Conservation (phyloP, 805 yeast species). For the Candida nanaspora region DNA sequence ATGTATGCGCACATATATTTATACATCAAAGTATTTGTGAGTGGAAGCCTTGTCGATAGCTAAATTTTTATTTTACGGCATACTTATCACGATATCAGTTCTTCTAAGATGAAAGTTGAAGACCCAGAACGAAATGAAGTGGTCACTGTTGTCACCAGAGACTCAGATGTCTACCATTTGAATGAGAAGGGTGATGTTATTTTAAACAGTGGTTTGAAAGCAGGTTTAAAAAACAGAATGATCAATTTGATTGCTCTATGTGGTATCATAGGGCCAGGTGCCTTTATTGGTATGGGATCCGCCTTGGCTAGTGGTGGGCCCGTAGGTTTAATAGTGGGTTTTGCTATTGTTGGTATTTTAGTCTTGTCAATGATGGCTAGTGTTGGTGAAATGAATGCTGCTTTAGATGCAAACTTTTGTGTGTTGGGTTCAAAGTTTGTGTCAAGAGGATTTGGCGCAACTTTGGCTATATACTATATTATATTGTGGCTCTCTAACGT, state of each 20-base stretch:
- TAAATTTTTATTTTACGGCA: no score
- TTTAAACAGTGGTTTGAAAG: slow-evolving; percentile 27
- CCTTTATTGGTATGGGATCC: slow-evolving; percentile 40
- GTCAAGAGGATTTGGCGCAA: slow-evolving; percentile 51
- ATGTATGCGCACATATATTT: no score
- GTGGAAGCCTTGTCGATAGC: no score
- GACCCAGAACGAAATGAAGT: no score
- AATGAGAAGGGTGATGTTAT: slow-evolving; percentile 1
- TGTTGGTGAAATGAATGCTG: slow-evolving; percentile 49
- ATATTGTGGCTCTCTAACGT: slow-evolving; percentile 51
- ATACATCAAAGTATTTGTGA: no score
- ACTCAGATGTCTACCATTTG: neutral
- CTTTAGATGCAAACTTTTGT: slow-evolving; percentile 47
- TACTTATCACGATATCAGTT: no score
- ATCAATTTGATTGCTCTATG: slow-evolving; percentile 46
- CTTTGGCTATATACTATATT: slow-evolving; percentile 46
- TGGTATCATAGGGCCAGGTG: slow-evolving; percentile 58
- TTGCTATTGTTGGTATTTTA: slow-evolving; percentile 43
- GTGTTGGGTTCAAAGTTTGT: slow-evolving; percentile 43
- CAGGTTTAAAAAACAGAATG: slow-evolving; percentile 43
- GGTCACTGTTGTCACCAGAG: neutral
- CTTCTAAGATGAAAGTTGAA: no score
- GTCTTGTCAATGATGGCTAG: slow-evolving; percentile 49
- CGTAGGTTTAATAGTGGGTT: slow-evolving; percentile 42
- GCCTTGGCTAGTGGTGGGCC: slow-evolving; percentile 47